Conservation (phyloP, 176 grass and related monocot genomes). For the Hordeum vulgare region DNA sequence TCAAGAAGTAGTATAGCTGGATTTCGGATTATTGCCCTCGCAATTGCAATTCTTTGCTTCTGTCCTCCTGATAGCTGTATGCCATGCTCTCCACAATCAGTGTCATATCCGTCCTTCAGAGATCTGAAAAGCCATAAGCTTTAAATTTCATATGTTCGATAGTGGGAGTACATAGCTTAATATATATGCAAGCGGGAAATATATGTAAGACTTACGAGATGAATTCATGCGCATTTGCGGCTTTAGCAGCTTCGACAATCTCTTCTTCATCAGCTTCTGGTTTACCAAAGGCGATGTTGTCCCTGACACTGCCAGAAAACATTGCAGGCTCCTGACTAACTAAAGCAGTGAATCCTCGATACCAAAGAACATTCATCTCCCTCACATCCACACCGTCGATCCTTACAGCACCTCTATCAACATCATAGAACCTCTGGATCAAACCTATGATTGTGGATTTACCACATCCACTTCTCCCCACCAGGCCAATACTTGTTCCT, state of each 20-base stretch:
- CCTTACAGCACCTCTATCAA: conserved; percentile 68
- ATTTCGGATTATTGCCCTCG: conserved; percentile 84
- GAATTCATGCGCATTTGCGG: conserved; percentile 92
- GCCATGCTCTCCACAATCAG: conserved; percentile 81
- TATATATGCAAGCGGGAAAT: neutral
- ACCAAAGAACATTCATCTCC: conserved; percentile 80
- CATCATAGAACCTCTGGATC: conserved; percentile 98
- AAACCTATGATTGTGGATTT: conserved; percentile 93
- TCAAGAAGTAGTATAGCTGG: conserved; percentile 92
- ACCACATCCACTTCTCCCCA: conserved; percentile 89
- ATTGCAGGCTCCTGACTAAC: conserved; percentile 93
- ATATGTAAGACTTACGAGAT: conserved; percentile 64
- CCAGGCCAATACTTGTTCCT: conserved; percentile 81
- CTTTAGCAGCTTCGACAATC: conserved; percentile 79
- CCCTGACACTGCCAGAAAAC: conserved; percentile 81
- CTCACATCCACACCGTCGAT: conserved; percentile 77
- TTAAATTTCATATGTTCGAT: conserved; percentile 15
- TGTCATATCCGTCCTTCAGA: conserved; percentile 88
- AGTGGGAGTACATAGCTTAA: neutral
- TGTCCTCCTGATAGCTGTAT: conserved; percentile 90
- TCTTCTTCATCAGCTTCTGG: conserved; percentile 87
- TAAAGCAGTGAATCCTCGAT: conserved; percentile 80
- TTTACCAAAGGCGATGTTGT: conserved; percentile 94
- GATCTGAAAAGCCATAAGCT: conserved; percentile 47
- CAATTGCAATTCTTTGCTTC: conserved; percentile 96